Evolutionary conservation across 345 rosid genomes (phyloP).

Genomic region (Salix viminalis): DNA sequence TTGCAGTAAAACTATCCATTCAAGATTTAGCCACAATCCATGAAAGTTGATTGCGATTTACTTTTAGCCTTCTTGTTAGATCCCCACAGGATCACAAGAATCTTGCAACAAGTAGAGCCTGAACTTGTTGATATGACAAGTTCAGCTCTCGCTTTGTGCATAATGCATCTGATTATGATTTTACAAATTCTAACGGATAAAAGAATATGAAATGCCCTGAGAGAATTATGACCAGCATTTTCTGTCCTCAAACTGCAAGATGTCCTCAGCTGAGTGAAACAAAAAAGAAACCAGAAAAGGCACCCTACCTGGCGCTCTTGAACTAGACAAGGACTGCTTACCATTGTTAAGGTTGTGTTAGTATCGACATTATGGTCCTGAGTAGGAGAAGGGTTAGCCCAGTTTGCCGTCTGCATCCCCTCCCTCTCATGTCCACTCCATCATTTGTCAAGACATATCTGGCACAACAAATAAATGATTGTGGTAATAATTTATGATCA

Average conservation of each 20-base stretch:
- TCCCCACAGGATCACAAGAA: neutral
- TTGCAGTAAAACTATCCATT: neutral
- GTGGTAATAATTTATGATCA: neutral
- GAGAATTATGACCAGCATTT: too few relatives aligned
- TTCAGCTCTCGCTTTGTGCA: neutral
- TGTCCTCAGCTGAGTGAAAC: too few relatives aligned
- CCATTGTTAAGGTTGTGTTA: conserved; percentile 33
- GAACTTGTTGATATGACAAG: neutral
- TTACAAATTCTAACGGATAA: neutral
- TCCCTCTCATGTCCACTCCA: conserved; percentile 7
- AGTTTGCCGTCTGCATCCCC: neutral
- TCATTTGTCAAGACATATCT: neutral
- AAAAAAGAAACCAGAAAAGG: neutral
- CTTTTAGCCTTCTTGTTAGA: neutral
- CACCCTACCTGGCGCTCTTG: neutral
- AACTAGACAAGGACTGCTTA: conserved; percentile 29
- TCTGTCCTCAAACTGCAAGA: neutral
- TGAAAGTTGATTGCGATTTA: neutral
- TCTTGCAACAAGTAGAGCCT: neutral
- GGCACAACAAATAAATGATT: neutral
- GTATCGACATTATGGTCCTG: conserved; percentile 26
- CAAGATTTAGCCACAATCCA: neutral
- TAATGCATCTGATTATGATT: neutral
- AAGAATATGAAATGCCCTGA: neutral
- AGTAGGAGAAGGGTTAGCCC: conserved; percentile 14